These are phyloP conservation scores for Xylaria multiplex DNA, from an alignment of 2,329 filamentous ascomycete species.

Conservation along the genomic window DNA sequence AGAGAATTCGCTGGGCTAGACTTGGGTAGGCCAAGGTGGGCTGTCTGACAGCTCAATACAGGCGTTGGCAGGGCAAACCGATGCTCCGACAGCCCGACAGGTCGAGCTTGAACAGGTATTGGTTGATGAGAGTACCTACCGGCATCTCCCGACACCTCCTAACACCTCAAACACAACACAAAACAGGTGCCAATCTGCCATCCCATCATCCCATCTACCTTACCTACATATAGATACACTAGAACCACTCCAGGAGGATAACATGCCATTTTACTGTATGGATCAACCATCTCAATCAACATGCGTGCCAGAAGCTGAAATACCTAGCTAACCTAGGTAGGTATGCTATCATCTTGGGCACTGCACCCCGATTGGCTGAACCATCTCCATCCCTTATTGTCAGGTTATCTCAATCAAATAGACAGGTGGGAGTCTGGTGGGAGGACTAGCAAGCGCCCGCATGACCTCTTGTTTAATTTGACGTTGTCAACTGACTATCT, in stretches of 20 bases:
- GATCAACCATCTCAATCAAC: constrained; percentile 9
- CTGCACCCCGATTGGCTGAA: constrained; percentile 20
- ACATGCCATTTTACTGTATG: not conserved
- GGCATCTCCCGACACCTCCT: constrained; percentile 19
- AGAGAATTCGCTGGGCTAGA: constrained; percentile 11
- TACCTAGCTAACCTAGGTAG: not conserved
- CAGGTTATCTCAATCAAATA: constrained; percentile 26
- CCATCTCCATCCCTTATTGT: constrained; percentile 5
- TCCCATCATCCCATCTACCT: not conserved
- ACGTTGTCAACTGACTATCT: constrained; percentile 34
- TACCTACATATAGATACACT: not conserved
- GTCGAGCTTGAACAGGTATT: not conserved
- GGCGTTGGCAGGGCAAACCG: constrained; percentile 30
- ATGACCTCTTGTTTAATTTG: constrained; percentile 35
- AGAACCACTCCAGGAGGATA: constrained; percentile 15
- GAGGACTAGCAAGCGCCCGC: constrained; percentile 23
- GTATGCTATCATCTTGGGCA: constrained; percentile 5
- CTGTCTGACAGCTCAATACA: constrained; percentile 14
- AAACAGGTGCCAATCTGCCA: constrained; percentile 9
- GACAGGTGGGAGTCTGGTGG: constrained; percentile 27
- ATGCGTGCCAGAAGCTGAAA: constrained; percentile 4
- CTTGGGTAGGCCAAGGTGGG: not conserved
- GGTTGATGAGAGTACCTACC: not conserved
- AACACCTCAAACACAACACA: constrained; percentile 27
- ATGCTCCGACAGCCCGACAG: constrained; percentile 21